Percentiles rank a stretch among this genome's conserved stretches.
These are phyloP conservation scores for Marvania coccoides DNA, from an alignment of 139 green algal species.

Conservation along the genomic window DNA sequence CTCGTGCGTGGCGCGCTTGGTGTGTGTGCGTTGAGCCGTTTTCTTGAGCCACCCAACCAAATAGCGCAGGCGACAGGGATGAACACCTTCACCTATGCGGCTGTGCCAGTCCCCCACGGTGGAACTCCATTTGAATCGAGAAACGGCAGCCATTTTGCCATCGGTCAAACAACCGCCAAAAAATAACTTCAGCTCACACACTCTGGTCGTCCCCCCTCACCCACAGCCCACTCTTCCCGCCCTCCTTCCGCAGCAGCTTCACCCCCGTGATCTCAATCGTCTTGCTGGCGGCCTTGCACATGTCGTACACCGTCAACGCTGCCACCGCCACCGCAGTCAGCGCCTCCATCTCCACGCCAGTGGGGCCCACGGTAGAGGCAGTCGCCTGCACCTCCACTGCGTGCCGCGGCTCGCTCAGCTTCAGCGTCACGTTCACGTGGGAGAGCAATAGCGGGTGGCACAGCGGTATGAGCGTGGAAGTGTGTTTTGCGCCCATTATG, in stretches of 20 bases:
- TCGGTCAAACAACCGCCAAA: no score
- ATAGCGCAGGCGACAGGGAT: no score
- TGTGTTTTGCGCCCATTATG: constrained; percentile 89
- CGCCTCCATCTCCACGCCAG: constrained; percentile 98
- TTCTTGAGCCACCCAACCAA: no score
- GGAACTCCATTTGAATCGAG: no score
- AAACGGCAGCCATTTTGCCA: no score
- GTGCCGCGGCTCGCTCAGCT: constrained; percentile 29
- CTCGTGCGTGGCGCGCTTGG: no score
- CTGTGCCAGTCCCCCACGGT: no score
- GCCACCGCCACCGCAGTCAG: constrained; percentile 75
- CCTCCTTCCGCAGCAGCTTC: constrained; percentile 67
- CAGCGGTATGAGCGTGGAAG: constrained; percentile 73
- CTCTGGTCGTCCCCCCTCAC: not conserved
- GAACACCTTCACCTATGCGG: no score
- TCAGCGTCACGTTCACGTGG: constrained; percentile 58
- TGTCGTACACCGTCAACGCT: constrained; percentile 95
- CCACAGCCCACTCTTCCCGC: constrained; percentile 73
- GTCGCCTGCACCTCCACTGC: constrained; percentile 49
- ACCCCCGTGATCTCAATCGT: constrained; percentile 69
- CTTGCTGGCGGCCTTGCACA: constrained; percentile 87
- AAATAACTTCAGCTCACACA: no score
- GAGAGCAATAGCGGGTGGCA: constrained; percentile 75
- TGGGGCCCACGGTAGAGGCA: constrained; percentile 49
- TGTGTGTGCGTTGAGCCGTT: no score